Base-by-base conservation (phyloP, 1,284 basidiomycete species). In the Wolfiporia cocos region DNA sequence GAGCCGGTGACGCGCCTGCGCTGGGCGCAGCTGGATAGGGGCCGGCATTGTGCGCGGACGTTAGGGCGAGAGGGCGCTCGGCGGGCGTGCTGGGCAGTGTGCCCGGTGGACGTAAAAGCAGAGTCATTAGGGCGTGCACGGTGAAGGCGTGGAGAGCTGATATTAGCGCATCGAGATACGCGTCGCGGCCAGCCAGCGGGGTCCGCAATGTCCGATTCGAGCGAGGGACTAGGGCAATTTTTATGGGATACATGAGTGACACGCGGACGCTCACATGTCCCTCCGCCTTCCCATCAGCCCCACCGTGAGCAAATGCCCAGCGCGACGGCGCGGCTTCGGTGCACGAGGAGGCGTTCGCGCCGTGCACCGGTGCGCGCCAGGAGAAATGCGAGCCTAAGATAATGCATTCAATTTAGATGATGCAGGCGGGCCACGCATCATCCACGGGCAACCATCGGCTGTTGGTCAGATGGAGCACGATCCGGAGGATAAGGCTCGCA, bases 361-460 rank as follows among this genome's bases (percentile, higher is more conserved):
- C n/a, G n/a, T n/a, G n/a, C n/a, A n/a, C n/a, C 44, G 32, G 46
- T 38, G 41, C 15, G 32, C 43, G 35, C 24, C 26, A 49, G 47
- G 37, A 39, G 34, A 30, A 43, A 42, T 34, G 44, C 44, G 46
- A 19, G 37, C 35, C 37, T 31, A 45, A 41, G 43, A 33, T 20
- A 24, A 15, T 38, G 37, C 43, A 43, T 28, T 40, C 30, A 39
- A 38, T 36, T 47, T 46, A 17, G 42, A 43, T 29, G 37, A 45
- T 43, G 50, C 42, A 44, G 21, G 39, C 28, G 38, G 4, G 41
- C 22, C 17, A 21, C 12, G 33, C 6, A 28, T 29, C 18, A 28
- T 36, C 32, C 33, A 30, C 15, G 33, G 32, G 42, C 34, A 41
- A 11, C 15, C n/a, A 28, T n/a, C 44, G 46, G 48, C n/a, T n/a